A percentile compares a stretch with the other conserved stretches of the same genome.
These are phyloP conservation scores for Papiliotrema nemorosa DNA, from an alignment of 1,284 basidiomycete genomes.

Conservation along the genomic window DNA sequence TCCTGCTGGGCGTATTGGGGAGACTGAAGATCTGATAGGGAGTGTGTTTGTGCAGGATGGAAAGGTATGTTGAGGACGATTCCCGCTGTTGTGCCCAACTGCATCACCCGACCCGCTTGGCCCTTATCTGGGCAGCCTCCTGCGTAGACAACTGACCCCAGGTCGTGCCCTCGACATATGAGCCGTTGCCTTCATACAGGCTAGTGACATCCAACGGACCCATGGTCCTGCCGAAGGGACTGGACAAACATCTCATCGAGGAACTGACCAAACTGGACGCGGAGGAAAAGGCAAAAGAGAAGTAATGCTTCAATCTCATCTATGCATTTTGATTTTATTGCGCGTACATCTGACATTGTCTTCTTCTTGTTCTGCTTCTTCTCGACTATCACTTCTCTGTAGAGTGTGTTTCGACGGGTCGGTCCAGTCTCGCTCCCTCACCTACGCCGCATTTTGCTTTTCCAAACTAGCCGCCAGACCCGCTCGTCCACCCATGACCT, in stretches of 20 bases:
- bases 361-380: too few species aligned
- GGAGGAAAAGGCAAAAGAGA: slow-evolving; percentile 17
- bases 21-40: slow-evolving; percentile 48
- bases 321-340: neutral
- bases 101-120: neutral
- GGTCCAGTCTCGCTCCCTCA: too few species aligned
- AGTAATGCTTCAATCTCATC: neutral
- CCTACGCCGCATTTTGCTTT: neutral
- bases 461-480: slow-evolving; percentile 24
- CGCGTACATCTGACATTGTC: neutral
- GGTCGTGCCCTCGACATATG: slow-evolving; percentile 43
- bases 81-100: neutral
- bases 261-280: slow-evolving; percentile 27
- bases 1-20: slow-evolving; percentile 46
- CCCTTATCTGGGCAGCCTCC: too few species aligned
- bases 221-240: slow-evolving; percentile 35
- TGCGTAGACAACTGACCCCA: too few species aligned
- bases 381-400: too few species aligned
- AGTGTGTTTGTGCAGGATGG: slow-evolving; percentile 45
- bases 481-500: slow-evolving; percentile 57
- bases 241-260: slow-evolving; percentile 39
- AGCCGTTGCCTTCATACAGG: slow-evolving; percentile 42
- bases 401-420: too few species aligned
- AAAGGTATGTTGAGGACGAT: slow-evolving; percentile 30
- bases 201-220: slow-evolving; percentile 44